Evolutionary conservation across 31 red algal genomes (phyloP).

Genomic region (Asparagopsis taxiformis): DNA sequence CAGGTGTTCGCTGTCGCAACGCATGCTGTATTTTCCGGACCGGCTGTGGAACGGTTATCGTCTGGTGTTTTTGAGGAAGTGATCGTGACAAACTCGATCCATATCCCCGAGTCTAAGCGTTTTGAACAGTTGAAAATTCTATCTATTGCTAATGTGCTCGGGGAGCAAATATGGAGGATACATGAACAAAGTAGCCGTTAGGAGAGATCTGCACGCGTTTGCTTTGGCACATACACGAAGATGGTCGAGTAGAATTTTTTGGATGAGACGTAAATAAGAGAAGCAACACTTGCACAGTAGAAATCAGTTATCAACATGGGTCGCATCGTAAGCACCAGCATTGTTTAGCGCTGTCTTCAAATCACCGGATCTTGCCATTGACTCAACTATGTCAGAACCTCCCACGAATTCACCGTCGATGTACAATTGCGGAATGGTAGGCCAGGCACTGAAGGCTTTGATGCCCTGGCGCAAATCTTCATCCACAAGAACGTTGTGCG

Average conservation of each 20-base stretch:
- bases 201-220: no score
- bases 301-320: not conserved
- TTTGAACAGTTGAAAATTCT: slow-evolving; percentile 93
- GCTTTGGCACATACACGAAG: no score
- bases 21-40: slow-evolving; percentile 96
- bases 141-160: slow-evolving; percentile 85
- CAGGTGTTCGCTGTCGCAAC: slow-evolving; percentile 95
- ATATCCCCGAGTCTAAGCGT: slow-evolving; percentile 73
- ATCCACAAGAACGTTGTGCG: slow-evolving; percentile 94
- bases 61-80: slow-evolving; percentile 99
- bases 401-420: slow-evolving; percentile 96
- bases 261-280: not conserved
- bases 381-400: slow-evolving; percentile 92
- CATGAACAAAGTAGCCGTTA: slow-evolving; percentile 92
- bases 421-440: slow-evolving; percentile 99
- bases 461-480: slow-evolving; percentile 80
- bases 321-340: slow-evolving; percentile 29
- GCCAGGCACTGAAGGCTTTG: slow-evolving; percentile 91
- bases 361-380: slow-evolving; percentile 82
- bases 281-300: no score
- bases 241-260: no score
- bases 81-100: slow-evolving; percentile 94
- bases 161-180: slow-evolving; percentile 94
- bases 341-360: slow-evolving; percentile 53
- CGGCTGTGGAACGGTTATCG: slow-evolving; percentile 90